Base-by-base conservation (phyloP, 306 rosid genomes). In the Pyrus communis region DNA sequence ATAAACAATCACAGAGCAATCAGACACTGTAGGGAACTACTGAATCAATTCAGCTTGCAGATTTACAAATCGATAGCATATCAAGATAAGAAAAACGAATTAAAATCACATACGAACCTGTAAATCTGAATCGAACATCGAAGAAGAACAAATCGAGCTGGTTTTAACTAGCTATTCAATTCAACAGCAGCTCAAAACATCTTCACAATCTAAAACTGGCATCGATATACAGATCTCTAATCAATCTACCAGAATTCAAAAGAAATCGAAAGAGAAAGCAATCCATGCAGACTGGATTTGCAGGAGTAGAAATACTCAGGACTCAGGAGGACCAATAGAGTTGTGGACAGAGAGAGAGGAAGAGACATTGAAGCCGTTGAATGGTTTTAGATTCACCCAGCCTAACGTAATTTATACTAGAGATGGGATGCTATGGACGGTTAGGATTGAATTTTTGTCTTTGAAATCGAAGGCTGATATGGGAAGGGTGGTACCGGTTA, bases 211-310 rank as follows among this genome's bases (percentile, higher is more conserved):
- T 22, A 1, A 66, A 83, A 58, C 45, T 7, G 23, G 69, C 79
- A 70, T 65, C 80, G 5, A 4, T 8, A 0, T 13, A 83, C 58
- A 80, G 89, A 76, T 79, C 82, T 28, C 17, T 55, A 58, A 0
- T 49, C 10, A 87, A 86, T 78, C 82, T 40, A 71, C 14, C 2
- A 46, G 42, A 67, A 70, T 83, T 66, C 5, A 1, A 11, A 1
- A 3, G 3, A 19, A 1, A 52, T 0, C 67, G 17, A 0, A 8
- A 8, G 0, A 1, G 15, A 5, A 7, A 4, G 18, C 1, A 19
- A 5, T 0, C 74, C 31, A 13, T 19, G 6, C 0, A 8, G 9
- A 25, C 18, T 4, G 52, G 79, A 85, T 80, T 84, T 77, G 52
- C 1, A 9, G 55, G 27, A 18, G 0, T 5, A 54, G 9, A 54